Conservation (phyloP, 768 basidiomycete genomes). For the Kwoniella heveanensis region DNA sequence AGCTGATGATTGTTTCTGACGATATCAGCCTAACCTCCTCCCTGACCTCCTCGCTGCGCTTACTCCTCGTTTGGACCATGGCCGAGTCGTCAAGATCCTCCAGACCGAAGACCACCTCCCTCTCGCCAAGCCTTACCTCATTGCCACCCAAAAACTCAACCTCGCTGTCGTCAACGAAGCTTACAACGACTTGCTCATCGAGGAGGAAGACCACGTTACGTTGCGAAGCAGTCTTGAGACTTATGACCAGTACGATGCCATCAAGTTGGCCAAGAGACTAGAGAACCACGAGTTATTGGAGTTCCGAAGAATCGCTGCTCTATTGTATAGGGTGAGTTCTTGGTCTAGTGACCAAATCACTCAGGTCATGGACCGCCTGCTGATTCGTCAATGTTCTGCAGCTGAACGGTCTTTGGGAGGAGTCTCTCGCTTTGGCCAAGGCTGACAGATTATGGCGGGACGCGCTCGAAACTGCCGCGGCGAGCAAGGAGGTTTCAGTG, state of each 20-base stretch:
- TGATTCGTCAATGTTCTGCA: constrained; percentile 50
- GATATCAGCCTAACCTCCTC: constrained; percentile 87
- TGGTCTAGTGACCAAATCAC: too few relatives aligned
- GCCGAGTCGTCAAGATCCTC: constrained; percentile 94
- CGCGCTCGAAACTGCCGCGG: constrained; percentile 86
- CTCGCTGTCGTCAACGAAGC: constrained; percentile 97
- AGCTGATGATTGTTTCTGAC: background rate
- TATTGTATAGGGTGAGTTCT: constrained; percentile 85
- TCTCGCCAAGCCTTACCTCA: constrained; percentile 91
- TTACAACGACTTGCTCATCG: constrained; percentile 96
- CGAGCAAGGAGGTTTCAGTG: constrained; percentile 80
- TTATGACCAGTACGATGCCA: constrained; percentile 96
- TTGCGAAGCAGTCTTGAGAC: constrained; percentile 96
- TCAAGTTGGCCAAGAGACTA: constrained; percentile 77
- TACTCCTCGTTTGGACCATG: constrained; percentile 91
- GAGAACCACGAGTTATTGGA: constrained; percentile 90
- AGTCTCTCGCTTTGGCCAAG: constrained; percentile 91
- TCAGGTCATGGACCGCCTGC: too few relatives aligned
- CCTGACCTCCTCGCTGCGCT: constrained; percentile 90
- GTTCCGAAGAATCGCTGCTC: constrained; percentile 89
- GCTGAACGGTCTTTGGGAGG: constrained; percentile 97
- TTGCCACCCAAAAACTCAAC: constrained; percentile 95
- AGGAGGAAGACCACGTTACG: constrained; percentile 98
- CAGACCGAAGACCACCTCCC: constrained; percentile 79
- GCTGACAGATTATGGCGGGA: constrained; percentile 97